These are phyloP conservation scores for Populus pruinosa DNA, from an alignment of 345 rosid genomes.

Conservation along the genomic window DNA sequence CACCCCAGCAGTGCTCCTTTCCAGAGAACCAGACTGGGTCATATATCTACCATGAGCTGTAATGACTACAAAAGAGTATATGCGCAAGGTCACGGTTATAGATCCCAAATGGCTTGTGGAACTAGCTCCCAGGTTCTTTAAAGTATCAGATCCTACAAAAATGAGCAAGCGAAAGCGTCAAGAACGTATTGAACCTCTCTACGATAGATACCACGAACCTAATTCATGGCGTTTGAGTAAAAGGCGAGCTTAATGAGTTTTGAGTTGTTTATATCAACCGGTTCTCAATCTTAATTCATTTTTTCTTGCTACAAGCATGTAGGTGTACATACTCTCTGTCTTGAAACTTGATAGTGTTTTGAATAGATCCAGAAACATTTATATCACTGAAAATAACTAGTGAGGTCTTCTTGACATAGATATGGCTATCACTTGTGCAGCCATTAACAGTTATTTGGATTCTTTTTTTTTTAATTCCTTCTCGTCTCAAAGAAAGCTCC, in stretches of 20 bases:
- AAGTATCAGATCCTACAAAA: conserved; percentile 74
- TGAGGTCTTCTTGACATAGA: neutral
- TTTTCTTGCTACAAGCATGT: neutral
- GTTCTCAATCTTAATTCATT: neutral
- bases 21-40: conserved; percentile 94
- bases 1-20: conserved; percentile 91
- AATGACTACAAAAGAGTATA: conserved; percentile 91
- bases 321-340: neutral
- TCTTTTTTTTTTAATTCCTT: too few species aligned
- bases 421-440: neutral
- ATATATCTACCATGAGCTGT: conserved; percentile 45
- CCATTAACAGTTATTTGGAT: neutral
- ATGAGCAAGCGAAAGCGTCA: conserved; percentile 91
- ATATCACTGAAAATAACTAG: neutral
- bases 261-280: neutral
- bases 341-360: neutral
- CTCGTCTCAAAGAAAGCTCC: too few species aligned
- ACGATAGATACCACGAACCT: conserved; percentile 85
- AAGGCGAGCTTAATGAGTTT: conserved; percentile 58
- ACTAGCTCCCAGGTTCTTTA: conserved; percentile 87
- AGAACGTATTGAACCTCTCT: conserved; percentile 79
- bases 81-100: conserved; percentile 78
- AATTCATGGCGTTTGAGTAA: conserved; percentile 88
- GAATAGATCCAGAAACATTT: neutral
- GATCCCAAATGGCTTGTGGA: conserved; percentile 95